These are phyloP conservation scores for Malania oleifera DNA, from an alignment of 164 flowering plant species.

Conservation along the genomic window DNA sequence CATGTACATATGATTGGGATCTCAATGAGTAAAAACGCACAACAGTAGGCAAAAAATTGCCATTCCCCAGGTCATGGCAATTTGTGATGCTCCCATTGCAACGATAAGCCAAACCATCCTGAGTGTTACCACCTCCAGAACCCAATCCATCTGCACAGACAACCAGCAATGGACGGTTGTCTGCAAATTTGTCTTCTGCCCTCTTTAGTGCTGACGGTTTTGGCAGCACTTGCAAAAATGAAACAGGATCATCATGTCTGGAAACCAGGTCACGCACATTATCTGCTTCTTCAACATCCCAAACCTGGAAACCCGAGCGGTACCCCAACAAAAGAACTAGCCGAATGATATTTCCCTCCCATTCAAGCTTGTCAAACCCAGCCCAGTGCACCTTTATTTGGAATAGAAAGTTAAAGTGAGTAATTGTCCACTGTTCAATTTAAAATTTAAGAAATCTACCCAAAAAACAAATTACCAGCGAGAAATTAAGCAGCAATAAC, in stretches of 20 bases:
- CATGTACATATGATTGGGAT: conserved; percentile 67
- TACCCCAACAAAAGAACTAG: conserved; percentile 63
- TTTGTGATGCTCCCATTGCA: conserved; percentile 28
- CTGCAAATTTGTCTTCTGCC: conserved; percentile 48
- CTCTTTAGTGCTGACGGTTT: conserved; percentile 40
- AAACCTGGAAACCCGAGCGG: conserved; percentile 79
- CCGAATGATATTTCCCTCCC: conserved; percentile 31
- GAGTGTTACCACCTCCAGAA: conserved; percentile 26
- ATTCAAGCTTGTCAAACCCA: conserved; percentile 74
- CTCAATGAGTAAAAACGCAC: conserved; percentile 67
- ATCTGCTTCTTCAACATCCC: conserved; percentile 80
- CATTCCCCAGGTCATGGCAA: conserved; percentile 33
- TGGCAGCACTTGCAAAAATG: conserved; percentile 66
- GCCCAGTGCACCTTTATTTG: conserved; percentile 68
- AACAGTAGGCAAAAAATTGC: conserved; percentile 37
- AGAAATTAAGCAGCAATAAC: no score
- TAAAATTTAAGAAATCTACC: background rate
- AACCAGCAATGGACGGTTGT: conserved; percentile 57
- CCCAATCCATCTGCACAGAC: conserved; percentile 50
- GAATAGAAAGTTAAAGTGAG: conserved; percentile 2
- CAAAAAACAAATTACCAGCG: background rate
- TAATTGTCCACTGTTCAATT: background rate
- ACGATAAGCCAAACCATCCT: conserved; percentile 29
- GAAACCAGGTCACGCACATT: conserved; percentile 64
- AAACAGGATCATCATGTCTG: conserved; percentile 66